phyloP scores from a whole-genome alignment of 179 eudicot species.

The Silene vulgaris region DNA sequence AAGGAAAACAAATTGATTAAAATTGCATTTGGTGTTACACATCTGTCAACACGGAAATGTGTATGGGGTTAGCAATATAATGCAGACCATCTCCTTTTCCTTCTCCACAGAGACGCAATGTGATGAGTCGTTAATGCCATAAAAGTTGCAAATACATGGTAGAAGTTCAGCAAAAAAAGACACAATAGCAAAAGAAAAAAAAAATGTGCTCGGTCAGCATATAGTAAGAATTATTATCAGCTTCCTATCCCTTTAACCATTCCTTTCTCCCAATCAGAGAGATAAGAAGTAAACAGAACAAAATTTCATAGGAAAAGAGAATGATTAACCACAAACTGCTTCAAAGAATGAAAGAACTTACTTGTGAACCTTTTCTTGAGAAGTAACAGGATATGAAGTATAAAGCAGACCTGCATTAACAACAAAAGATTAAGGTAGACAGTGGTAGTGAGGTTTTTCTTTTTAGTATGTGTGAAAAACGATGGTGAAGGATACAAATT shows the following conservation, averaged over 20 bases:
- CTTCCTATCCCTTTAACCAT: neutral
- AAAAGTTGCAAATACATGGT: neutral
- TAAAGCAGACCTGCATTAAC: constrained; percentile 57
- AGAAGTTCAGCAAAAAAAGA: neutral
- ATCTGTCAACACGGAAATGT: neutral
- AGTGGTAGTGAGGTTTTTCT: neutral
- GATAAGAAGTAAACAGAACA: constrained; percentile 6
- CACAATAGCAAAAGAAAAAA: neutral
- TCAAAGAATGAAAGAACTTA: constrained; percentile 31
- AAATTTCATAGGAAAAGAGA: neutral
- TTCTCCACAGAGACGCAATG: neutral
- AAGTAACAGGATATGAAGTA: constrained; percentile 80
- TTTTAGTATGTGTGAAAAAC: neutral
- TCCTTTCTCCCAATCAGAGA: neutral
- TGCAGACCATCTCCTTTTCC: neutral
- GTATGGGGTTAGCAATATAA: neutral
- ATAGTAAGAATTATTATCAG: neutral
- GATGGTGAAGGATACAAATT: neutral
- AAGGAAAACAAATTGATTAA: neutral
- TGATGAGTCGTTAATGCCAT: constrained; percentile 4
- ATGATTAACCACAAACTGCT: constrained; percentile 1
- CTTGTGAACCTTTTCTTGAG: constrained; percentile 83
- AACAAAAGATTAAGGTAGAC: neutral
- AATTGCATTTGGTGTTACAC: neutral
- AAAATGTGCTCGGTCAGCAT: neutral